Conservation (phyloP, 257 asterid species). For the Craterostigma plantagineum region DNA sequence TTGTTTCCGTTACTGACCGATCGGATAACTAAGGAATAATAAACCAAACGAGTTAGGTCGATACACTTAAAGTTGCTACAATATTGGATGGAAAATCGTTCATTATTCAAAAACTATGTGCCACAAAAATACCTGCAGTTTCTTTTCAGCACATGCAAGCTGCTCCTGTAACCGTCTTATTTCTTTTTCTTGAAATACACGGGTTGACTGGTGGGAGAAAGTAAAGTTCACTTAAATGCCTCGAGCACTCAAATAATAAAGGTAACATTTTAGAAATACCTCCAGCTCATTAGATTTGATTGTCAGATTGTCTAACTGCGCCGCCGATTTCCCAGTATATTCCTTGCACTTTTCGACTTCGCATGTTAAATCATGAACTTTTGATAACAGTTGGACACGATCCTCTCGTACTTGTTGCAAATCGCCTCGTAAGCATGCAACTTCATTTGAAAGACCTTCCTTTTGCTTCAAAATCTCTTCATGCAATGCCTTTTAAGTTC, state of each 20-base stretch:
- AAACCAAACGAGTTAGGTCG: not conserved
- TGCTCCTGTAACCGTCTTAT: constrained; percentile 54
- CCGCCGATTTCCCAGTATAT: constrained; percentile 32
- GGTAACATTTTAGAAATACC: constrained; percentile 19
- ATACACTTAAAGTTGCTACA: not conserved
- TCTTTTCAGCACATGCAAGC: constrained; percentile 45
- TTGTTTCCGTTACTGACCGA: constrained; percentile 45
- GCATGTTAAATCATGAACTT: constrained; percentile 21
- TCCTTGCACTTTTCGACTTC: constrained; percentile 53
- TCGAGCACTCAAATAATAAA: not conserved
- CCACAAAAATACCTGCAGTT: constrained; percentile 32
- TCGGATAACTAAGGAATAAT: constrained; percentile 36
- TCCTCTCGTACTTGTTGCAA: constrained; percentile 73
- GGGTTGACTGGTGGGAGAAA: constrained; percentile 35
- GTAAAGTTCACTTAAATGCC: not conserved
- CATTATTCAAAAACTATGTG: not conserved
- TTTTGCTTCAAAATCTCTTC: constrained; percentile 63
- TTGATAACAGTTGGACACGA: constrained; percentile 44
- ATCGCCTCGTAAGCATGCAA: constrained; percentile 50
- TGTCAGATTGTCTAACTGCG: constrained; percentile 32
- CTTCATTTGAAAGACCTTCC: constrained; percentile 55
- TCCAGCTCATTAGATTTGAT: constrained; percentile 42
- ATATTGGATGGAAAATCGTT: not conserved
- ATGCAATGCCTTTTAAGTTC: constrained; percentile 31
- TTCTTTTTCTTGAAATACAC: constrained; percentile 47